These are phyloP conservation scores for Ulvella scutata DNA, from an alignment of 139 green algal species.

Conservation along the genomic window DNA sequence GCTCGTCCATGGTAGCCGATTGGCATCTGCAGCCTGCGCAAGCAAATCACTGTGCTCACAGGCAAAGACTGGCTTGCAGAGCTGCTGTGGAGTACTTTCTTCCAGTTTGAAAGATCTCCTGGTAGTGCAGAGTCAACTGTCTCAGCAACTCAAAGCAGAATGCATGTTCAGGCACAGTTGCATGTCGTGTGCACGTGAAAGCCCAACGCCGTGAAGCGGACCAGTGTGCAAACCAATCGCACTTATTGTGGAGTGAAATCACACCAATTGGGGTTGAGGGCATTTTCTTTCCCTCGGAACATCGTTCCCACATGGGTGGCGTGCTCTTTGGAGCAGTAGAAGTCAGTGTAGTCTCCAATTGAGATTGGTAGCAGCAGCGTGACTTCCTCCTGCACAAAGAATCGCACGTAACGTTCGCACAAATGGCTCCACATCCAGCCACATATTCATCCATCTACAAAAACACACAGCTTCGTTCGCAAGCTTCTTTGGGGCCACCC, in stretches of 20 bases:
- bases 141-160: background rate
- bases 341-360: conserved; percentile 93
- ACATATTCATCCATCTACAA: background rate
- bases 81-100: too few relatives aligned
- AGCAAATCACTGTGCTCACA: conserved; percentile 4
- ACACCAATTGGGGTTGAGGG: conserved; percentile 76
- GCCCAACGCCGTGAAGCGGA: background rate
- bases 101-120: too few relatives aligned
- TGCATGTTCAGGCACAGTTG: background rate
- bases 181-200: background rate
- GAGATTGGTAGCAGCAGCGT: conserved; percentile 54
- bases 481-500: background rate
- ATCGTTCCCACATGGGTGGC: conserved; percentile 68
- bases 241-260: background rate
- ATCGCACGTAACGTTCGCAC: background rate
- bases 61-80: too few relatives aligned
- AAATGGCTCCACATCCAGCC: background rate
- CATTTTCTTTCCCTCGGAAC: conserved; percentile 53
- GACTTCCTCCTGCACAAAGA: conserved; percentile 26
- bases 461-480: background rate
- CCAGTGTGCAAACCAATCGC: background rate
- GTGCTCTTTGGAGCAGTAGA: conserved; percentile 80
- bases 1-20: conserved; percentile 83
- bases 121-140: too few relatives aligned
- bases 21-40: conserved; percentile 65